Evolutionary conservation across 306 rosid species (phyloP).

Genomic region (Cicer pinnatifidum): DNA sequence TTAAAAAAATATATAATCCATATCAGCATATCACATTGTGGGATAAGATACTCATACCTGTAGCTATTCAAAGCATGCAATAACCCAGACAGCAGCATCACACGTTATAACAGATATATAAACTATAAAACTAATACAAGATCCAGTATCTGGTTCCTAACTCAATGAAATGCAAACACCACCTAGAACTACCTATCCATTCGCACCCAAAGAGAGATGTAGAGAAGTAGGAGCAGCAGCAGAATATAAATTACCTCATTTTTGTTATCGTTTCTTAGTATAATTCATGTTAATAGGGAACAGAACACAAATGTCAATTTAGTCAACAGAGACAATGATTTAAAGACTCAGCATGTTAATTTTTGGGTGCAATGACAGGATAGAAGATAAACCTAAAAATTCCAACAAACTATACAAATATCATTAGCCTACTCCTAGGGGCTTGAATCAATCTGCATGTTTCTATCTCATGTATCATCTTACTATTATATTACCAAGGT

Average conservation of each 20-base stretch:
- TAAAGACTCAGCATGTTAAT: conserved; percentile 20
- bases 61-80: conserved; percentile 25
- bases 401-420: conserved; percentile 9
- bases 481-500: conserved; percentile 12
- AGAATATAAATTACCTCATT: conserved; percentile 7
- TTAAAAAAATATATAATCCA: neutral
- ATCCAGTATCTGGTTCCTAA: conserved; percentile 11
- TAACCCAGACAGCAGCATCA: conserved; percentile 22
- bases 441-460: conserved; percentile 9
- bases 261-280: conserved; percentile 10
- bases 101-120: conserved; percentile 9
- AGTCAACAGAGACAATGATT: conserved; percentile 21
- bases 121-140: conserved; percentile 15
- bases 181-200: conserved; percentile 26
- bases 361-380: conserved; percentile 4
- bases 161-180: conserved; percentile 38
- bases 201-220: neutral
- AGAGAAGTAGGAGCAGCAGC: conserved; percentile 13
- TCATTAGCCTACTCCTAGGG: conserved; percentile 19
- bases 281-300: conserved; percentile 18
- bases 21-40: neutral
- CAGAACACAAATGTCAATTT: conserved; percentile 8
- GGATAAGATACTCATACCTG: conserved; percentile 5
- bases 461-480: conserved; percentile 2
- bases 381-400: conserved; percentile 19